Evolutionary conservation across 345 rosid genomes (phyloP).

Genomic region (Hirschfeldia incana): DNA sequence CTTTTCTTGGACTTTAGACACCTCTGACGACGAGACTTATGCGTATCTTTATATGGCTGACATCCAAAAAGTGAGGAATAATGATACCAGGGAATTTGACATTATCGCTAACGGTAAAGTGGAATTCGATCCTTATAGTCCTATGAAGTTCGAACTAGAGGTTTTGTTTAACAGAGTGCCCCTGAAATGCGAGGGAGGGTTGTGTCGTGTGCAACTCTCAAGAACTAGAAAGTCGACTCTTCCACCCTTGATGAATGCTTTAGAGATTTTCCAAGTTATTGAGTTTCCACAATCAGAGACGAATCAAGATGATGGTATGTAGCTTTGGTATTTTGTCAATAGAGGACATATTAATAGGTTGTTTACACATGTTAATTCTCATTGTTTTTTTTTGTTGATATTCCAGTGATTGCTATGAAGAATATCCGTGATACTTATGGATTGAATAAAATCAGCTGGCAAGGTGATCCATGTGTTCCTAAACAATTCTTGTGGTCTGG

Average conservation of each 20-base stretch:
- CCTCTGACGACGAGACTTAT: conserved; percentile 2
- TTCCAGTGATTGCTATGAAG: not conserved
- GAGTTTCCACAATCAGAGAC: conserved; percentile 24
- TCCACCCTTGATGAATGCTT: conserved; percentile 33
- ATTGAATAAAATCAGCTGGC: not conserved
- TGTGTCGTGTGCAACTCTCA: not conserved
- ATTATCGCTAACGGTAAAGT: conserved; percentile 19
- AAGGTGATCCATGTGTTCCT: conserved; percentile 1
- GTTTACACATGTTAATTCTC: not conserved
- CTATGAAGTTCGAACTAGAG: conserved; percentile 12
- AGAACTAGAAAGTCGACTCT: conserved; percentile 8
- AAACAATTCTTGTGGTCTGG: not conserved
- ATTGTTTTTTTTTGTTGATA: not conserved
- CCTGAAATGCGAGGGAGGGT: not conserved
- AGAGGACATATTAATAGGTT: not conserved
- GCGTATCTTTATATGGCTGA: conserved; percentile 43
- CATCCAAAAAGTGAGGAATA: conserved; percentile 9
- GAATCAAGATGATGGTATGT: not conserved
- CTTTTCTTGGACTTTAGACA: not conserved
- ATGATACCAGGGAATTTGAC: conserved; percentile 32
- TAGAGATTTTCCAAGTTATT: conserved; percentile 17
- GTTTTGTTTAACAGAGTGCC: conserved; percentile 4
- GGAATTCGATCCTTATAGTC: conserved; percentile 16
- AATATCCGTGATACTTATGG: not conserved
- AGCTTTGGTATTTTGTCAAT: not conserved